Conservation (phyloP, 148 eudicot genomes). For the Chenopodium album region DNA sequence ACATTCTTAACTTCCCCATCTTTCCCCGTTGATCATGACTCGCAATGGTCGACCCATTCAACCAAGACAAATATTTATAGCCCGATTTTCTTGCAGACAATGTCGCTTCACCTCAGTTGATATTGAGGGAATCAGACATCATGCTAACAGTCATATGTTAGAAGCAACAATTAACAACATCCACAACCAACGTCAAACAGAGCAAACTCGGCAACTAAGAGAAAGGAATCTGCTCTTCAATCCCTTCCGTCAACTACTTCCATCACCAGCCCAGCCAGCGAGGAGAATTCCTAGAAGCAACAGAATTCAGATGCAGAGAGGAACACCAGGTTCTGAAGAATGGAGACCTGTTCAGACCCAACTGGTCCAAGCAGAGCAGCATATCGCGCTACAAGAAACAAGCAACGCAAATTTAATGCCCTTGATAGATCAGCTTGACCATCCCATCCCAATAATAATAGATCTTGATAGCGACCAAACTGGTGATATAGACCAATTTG, state of each 20-base stretch:
- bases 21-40: slow-evolving; percentile 10
- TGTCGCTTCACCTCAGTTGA: slow-evolving; percentile 27
- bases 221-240: slow-evolving; percentile 33
- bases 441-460: slow-evolving; percentile 27
- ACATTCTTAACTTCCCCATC: slow-evolving; percentile 14
- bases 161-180: slow-evolving; percentile 12
- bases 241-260: slow-evolving; percentile 28
- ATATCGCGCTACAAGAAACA: slow-evolving; percentile 5
- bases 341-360: slow-evolving; percentile 12
- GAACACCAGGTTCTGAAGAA: slow-evolving; percentile 4
- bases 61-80: slow-evolving; percentile 23
- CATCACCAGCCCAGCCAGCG: slow-evolving; percentile 3
- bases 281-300: slow-evolving; percentile 9
- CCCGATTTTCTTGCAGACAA: slow-evolving; percentile 25
- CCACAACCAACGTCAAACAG: slow-evolving; percentile 10
- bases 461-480: slow-evolving; percentile 21
- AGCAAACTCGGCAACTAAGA: slow-evolving; percentile 27
- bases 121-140: slow-evolving; percentile 21
- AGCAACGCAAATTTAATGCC: slow-evolving; percentile 14
- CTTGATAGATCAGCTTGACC: slow-evolving; percentile 25
- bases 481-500: slow-evolving; percentile 10
- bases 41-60: slow-evolving; percentile 2
- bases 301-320: slow-evolving; percentile 17
- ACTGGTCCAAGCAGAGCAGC: slow-evolving; percentile 17
- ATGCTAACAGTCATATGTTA: slow-evolving; percentile 27